Percentiles rank a stretch among this genome's conserved stretches.
Conservation (phyloP, 1,284 basidiomycete genomes). For the Melampsora medusae region DNA sequence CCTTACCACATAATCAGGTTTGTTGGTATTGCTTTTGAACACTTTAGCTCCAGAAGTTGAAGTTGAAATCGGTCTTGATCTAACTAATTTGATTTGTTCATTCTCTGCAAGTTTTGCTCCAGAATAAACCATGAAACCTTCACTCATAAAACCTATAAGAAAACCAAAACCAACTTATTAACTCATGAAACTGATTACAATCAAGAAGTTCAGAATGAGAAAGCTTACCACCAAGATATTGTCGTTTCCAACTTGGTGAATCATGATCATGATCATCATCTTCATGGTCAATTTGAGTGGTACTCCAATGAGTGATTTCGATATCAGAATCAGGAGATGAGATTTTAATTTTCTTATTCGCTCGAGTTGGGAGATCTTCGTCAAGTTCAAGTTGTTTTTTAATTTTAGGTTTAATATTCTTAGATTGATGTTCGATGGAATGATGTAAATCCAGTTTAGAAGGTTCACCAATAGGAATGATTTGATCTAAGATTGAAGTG, state of each 20-base stretch:
- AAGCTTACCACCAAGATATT: conserved; percentile 4
- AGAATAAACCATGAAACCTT: conserved; percentile 37
- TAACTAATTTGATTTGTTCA: conserved; percentile 28
- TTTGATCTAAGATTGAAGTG: too few species aligned
- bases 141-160: conserved; percentile 22
- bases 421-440: too few species aligned
- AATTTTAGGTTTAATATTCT: too few species aligned
- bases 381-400: too few species aligned
- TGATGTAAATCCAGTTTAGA: too few species aligned
- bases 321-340: too few species aligned
- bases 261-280: too few species aligned
- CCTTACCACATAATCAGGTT: conserved; percentile 34
- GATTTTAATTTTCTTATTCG: too few species aligned
- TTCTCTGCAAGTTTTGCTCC: conserved; percentile 11
- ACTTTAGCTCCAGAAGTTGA: conserved; percentile 1
- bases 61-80: not conserved
- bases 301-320: too few species aligned
- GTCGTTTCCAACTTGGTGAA: not conserved
- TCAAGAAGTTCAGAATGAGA: not conserved
- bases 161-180: not conserved
- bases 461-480: too few species aligned
- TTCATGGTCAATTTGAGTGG: too few species aligned
- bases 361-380: too few species aligned
- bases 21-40: not conserved
- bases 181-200: not conserved